phyloP scores from a whole-genome alignment of 148 eudicot species.

The Nepenthes gracilis region DNA sequence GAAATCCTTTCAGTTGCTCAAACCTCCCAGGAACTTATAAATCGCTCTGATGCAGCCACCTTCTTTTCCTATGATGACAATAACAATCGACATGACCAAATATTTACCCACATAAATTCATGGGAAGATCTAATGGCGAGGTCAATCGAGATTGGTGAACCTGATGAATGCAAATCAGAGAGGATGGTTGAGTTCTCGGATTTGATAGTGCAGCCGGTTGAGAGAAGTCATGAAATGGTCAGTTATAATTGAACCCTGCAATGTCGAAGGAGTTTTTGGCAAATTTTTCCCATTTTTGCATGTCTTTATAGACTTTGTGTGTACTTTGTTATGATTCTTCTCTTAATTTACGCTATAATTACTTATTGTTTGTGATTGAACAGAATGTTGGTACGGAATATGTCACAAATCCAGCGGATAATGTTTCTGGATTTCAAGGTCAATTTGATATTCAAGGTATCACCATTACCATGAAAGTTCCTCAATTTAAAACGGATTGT shows the following conservation, averaged over 20 bases:
- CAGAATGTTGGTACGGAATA: neutral
- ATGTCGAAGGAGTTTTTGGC: no score
- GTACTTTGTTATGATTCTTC: no score
- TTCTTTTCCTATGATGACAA: neutral
- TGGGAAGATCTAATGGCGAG: constrained; percentile 4
- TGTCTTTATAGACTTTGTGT: no score
- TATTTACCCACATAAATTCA: constrained; percentile 3
- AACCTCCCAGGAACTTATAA: constrained; percentile 34
- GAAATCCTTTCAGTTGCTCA: constrained; percentile 75
- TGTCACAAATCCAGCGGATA: neutral
- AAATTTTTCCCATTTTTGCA: no score
- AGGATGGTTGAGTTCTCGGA: constrained; percentile 55
- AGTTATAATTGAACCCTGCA: neutral
- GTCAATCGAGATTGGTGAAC: constrained; percentile 24
- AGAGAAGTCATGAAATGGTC: constrained; percentile 46
- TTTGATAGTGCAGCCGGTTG: constrained; percentile 46
- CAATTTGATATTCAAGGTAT: no score
- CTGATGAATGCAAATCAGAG: constrained; percentile 18
- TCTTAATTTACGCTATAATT: neutral
- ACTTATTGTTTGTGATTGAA: constrained; percentile 12
- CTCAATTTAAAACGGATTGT: no score
- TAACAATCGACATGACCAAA: neutral
- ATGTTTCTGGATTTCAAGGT: no score
- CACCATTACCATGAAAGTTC: no score
- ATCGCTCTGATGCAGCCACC: constrained; percentile 11